phyloP scores from a whole-genome alignment of 2,329 filamentous ascomycete species.

The Lasiodiplodia sp. region DNA sequence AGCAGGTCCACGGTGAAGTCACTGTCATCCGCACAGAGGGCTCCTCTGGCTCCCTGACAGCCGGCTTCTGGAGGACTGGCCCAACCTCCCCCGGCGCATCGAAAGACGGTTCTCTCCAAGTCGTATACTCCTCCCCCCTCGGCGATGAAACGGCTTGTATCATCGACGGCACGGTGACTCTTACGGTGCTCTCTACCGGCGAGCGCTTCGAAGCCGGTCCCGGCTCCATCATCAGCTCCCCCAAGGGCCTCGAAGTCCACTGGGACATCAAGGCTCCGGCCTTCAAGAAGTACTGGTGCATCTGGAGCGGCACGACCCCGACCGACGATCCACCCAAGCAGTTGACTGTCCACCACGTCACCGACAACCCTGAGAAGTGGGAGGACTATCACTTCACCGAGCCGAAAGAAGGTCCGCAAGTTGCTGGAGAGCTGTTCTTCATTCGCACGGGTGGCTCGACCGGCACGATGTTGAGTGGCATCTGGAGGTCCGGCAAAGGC shows the following conservation, averaged over 20 bases:
- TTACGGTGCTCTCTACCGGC: conserved; percentile 3
- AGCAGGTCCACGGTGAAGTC: conserved; percentile 24
- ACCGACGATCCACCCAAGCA: neutral
- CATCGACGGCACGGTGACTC: conserved; percentile 21
- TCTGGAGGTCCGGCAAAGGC: conserved; percentile 29
- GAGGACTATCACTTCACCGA: conserved; percentile 22
- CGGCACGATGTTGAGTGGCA: conserved; percentile 16
- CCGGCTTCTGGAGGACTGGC: conserved; percentile 24
- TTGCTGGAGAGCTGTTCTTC: conserved; percentile 20
- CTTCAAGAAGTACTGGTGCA: conserved; percentile 30
- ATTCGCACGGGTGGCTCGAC: conserved; percentile 16
- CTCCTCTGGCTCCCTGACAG: conserved; percentile 1
- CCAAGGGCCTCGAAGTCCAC: conserved; percentile 28
- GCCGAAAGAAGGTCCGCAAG: conserved; percentile 16
- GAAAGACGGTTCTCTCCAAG: conserved; percentile 11
- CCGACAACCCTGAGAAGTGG: conserved; percentile 11
- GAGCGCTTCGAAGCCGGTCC: conserved; percentile 23
- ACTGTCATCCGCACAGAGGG: conserved; percentile 3
- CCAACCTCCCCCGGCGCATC: conserved; percentile 8
- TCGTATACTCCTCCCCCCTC: conserved; percentile 14
- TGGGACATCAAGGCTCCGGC: conserved; percentile 25
- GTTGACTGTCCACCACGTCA: conserved; percentile 9
- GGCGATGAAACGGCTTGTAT: conserved; percentile 25
- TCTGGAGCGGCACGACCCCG: conserved; percentile 13
- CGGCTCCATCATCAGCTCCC: conserved; percentile 29